Percentiles rank a stretch among this genome's conserved stretches.
Evolutionary conservation across 2,329 filamentous ascomycete species (phyloP).

Genomic region (Ophiocordyceps robertsii): DNA sequence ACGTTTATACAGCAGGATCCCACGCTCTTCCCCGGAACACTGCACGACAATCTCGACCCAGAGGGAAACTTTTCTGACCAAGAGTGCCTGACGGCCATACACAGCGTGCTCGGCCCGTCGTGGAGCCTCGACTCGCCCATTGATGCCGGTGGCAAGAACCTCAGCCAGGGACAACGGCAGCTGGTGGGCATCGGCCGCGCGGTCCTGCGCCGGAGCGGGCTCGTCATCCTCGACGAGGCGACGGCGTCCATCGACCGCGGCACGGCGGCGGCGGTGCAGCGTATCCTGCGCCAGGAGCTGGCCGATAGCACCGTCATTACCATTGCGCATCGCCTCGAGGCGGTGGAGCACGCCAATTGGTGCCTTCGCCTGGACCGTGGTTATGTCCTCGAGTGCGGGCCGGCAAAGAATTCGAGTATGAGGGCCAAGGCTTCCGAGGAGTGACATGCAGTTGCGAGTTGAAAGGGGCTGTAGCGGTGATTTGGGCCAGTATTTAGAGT

Average conservation of each 20-base stretch:
- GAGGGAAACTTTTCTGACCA: slow-evolving; percentile 41
- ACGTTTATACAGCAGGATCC: slow-evolving; percentile 54
- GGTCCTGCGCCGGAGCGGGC: slow-evolving; percentile 43
- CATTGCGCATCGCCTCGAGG: slow-evolving; percentile 52
- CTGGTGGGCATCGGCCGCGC: slow-evolving; percentile 47
- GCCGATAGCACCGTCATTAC: slow-evolving; percentile 46
- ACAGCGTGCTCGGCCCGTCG: slow-evolving; percentile 40
- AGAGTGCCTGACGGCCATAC: slow-evolving; percentile 37
- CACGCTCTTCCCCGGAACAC: slow-evolving; percentile 43
- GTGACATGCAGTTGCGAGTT: background rate
- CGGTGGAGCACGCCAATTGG: slow-evolving; percentile 44
- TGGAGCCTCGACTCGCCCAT: slow-evolving; percentile 37
- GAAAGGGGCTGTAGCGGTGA: no score
- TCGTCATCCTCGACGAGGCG: slow-evolving; percentile 52
- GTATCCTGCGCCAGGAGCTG: slow-evolving; percentile 41
- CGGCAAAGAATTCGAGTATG: slow-evolving; percentile 10
- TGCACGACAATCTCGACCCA: slow-evolving; percentile 56
- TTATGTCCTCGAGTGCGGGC: slow-evolving; percentile 34
- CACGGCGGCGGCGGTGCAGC: slow-evolving; percentile 45
- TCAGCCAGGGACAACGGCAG: slow-evolving; percentile 50
- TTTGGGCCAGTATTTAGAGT: no score
- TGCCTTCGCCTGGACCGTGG: slow-evolving; percentile 40
- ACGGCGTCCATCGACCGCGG: slow-evolving; percentile 48
- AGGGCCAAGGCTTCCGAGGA: background rate
- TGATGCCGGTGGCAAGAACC: slow-evolving; percentile 46